phyloP scores from a whole-genome alignment of 169 alveolate genomes.

The Neospora caninum region DNA sequence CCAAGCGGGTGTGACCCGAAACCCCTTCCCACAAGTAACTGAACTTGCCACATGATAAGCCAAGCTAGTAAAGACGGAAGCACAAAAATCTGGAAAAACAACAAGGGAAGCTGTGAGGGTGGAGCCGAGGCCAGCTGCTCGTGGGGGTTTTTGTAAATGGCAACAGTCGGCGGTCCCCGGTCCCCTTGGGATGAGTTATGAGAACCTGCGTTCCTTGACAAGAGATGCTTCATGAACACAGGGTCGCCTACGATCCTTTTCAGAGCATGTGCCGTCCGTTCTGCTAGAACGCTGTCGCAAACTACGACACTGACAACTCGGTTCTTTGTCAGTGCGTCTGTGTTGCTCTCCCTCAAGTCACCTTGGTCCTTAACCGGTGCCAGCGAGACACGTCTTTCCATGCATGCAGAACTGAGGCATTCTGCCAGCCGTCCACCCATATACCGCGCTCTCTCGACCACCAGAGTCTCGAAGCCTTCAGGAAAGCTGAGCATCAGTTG shows the following conservation, averaged over 20 bases:
- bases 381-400: not conserved
- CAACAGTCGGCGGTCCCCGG: not conserved
- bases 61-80: not conserved
- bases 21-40: not conserved
- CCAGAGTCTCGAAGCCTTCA: slow-evolving; percentile 18
- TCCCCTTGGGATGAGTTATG: not conserved
- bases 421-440: slow-evolving; percentile 23
- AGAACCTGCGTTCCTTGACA: not conserved
- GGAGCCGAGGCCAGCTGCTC: slow-evolving; percentile 29
- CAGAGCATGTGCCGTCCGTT: not conserved
- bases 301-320: slow-evolving; percentile 1
- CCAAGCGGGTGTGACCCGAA: not conserved
- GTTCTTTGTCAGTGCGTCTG: not conserved
- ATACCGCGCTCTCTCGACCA: slow-evolving; percentile 15
- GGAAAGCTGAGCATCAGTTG: slow-evolving; percentile 6
- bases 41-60: not conserved
- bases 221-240: not conserved
- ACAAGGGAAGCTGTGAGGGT: not conserved
- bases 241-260: not conserved
- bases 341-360: not conserved
- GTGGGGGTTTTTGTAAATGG: not conserved
- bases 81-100: slow-evolving; percentile 9
- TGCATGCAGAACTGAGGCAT: not conserved
- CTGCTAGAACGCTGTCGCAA: slow-evolving; percentile 10
- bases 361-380: not conserved